Percentiles rank a stretch among this genome's conserved stretches.
Conservation (phyloP, 441 rosid genomes). For the Pelargonium myrrhifolium region DNA sequence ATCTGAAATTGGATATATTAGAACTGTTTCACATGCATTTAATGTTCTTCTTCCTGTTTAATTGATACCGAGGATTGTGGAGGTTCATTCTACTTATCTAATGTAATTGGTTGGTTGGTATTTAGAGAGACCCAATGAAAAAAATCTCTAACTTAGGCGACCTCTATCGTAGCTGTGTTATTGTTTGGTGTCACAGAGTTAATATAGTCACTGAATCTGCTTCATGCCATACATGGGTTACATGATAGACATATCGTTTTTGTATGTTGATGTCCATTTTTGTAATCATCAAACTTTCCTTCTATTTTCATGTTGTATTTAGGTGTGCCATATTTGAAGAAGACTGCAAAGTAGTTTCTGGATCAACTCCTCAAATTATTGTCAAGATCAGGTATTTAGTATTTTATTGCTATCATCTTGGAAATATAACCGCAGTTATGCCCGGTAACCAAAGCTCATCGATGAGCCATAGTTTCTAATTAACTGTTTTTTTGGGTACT, state of each 20-base stretch:
- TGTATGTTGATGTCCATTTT: neutral
- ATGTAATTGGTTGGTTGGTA: neutral
- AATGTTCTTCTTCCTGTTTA: neutral
- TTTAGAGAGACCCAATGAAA: neutral
- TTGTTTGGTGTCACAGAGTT: neutral
- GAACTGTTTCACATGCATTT: neutral
- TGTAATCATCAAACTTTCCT: neutral
- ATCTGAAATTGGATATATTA: neutral
- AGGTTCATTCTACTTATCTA: neutral
- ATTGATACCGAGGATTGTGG: neutral
- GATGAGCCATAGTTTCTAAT: slow-evolving; percentile 10
- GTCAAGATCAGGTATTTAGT: slow-evolving; percentile 71
- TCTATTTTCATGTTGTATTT: slow-evolving; percentile 18
- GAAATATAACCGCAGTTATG: neutral
- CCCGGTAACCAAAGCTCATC: slow-evolving; percentile 10
- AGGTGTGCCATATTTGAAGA: slow-evolving; percentile 88
- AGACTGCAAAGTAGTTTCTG: slow-evolving; percentile 64
- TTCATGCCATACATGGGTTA: neutral
- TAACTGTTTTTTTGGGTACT: slow-evolving; percentile 21
- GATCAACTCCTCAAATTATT: slow-evolving; percentile 51
- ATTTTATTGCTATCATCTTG: neutral
- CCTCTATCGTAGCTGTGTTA: neutral
- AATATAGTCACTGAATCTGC: neutral
- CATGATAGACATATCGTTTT: neutral
- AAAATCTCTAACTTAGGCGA: neutral